Conservation (phyloP, 148 eudicot genomes). For the Camellia lanceoleosa region DNA sequence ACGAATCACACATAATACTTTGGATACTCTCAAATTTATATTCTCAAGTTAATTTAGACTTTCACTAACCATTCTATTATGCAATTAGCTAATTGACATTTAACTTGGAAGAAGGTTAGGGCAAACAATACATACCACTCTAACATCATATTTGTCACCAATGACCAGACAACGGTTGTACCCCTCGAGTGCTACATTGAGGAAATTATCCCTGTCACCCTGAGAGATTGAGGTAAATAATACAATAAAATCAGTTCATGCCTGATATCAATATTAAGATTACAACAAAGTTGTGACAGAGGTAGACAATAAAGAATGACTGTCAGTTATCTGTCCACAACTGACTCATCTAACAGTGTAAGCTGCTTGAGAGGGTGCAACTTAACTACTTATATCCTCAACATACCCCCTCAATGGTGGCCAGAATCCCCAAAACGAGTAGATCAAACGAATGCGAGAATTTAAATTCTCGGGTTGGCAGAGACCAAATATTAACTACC, state of each 20-base stretch:
- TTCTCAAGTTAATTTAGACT: neutral
- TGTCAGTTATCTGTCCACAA: neutral
- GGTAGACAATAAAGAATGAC: conserved; percentile 10
- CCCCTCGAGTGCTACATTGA: conserved; percentile 76
- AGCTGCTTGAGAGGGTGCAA: neutral
- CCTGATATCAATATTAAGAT: neutral
- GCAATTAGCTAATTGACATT: neutral
- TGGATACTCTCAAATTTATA: neutral
- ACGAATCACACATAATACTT: neutral
- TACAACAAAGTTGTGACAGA: conserved; percentile 1
- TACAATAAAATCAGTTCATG: conserved; percentile 1
- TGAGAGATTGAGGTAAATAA: conserved; percentile 28
- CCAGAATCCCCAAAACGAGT: neutral
- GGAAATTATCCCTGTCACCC: conserved; percentile 92
- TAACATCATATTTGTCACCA: conserved; percentile 93
- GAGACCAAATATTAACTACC: neutral
- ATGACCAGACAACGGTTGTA: conserved; percentile 80
- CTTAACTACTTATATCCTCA: neutral
- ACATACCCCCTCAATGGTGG: neutral
- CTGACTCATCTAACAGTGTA: neutral
- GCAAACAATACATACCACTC: conserved; percentile 59
- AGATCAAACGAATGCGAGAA: neutral
- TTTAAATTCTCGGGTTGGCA: neutral
- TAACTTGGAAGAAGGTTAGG: neutral
- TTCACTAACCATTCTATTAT: neutral